Conservation (phyloP, 768 basidiomycete genomes). For the Trametes cubensis region DNA sequence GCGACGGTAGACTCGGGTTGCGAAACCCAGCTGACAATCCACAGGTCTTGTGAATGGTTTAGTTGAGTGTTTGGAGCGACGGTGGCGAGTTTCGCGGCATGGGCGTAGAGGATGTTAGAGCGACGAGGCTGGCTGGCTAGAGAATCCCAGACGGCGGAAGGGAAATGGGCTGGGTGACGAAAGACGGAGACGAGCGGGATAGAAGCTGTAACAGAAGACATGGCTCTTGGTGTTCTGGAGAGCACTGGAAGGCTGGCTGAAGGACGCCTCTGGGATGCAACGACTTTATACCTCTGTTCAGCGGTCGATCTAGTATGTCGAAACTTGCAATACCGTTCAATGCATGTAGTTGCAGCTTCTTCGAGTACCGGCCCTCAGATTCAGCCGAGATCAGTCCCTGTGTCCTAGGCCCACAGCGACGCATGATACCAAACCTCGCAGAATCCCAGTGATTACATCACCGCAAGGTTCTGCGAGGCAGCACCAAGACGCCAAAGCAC, state of each 20-base stretch:
- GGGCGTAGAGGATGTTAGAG: conserved; percentile 47
- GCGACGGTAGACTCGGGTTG: conserved; percentile 35
- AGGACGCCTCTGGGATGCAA: background rate
- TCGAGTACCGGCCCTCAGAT: no score
- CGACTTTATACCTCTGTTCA: background rate
- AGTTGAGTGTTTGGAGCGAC: background rate
- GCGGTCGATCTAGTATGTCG: no score
- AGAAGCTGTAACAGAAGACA: background rate
- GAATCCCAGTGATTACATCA: no score
- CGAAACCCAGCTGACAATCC: conserved; percentile 35
- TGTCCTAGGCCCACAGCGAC: no score
- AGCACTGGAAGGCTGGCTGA: background rate
- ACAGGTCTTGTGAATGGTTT: conserved; percentile 21
- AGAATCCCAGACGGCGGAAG: conserved; percentile 40
- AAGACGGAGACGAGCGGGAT: background rate
- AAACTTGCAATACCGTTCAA: no score
- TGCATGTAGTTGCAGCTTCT: no score
- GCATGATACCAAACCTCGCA: no score
- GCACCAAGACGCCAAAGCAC: no score
- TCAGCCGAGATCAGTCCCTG: no score
- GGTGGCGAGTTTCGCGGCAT: conserved; percentile 38
- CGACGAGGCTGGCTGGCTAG: conserved; percentile 42
- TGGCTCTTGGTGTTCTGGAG: background rate
- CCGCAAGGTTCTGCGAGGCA: no score
- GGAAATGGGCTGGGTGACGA: conserved; percentile 37